phyloP scores from a whole-genome alignment of 2,329 filamentous ascomycete species.

The Beauveria rudraprayagi region DNA sequence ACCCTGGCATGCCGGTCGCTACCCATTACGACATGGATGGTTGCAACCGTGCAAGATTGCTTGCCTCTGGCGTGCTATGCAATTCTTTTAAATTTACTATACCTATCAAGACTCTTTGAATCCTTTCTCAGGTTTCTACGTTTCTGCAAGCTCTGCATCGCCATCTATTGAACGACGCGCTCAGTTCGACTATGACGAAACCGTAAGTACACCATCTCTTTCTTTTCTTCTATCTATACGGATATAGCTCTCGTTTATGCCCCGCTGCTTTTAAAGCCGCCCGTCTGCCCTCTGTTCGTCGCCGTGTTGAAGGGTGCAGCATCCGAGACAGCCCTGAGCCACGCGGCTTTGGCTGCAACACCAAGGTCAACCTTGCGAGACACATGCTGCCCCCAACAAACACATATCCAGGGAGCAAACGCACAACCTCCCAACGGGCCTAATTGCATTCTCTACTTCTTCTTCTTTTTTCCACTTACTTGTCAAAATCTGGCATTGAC shows the following conservation, averaged over 20 bases:
- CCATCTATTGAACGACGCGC: not conserved
- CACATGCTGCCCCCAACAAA: not conserved
- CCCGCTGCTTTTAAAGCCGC: not conserved
- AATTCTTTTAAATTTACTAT: not conserved
- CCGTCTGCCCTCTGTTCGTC: not conserved
- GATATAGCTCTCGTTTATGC: not conserved
- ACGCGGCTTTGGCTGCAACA: constrained; percentile 1
- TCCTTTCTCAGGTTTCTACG: not conserved
- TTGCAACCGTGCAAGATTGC: not conserved
- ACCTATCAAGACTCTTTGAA: no score
- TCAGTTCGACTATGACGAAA: not conserved
- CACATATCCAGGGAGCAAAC: not conserved
- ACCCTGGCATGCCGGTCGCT: not conserved
- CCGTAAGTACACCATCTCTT: not conserved
- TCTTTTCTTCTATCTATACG: not conserved
- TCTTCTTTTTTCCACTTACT: not conserved
- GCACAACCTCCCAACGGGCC: not conserved
- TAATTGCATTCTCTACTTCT: not conserved
- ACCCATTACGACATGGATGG: constrained; percentile 1
- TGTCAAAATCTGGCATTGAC: constrained; percentile 5
- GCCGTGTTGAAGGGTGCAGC: not conserved
- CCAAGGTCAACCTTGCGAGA: not conserved
- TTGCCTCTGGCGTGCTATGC: not conserved
- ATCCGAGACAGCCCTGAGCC: not conserved
- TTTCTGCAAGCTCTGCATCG: not conserved